Percentiles rank a stretch among this genome's conserved stretches.
Conservation (phyloP, 352 stramenopile genomes). For the Pythium insidiosum region DNA sequence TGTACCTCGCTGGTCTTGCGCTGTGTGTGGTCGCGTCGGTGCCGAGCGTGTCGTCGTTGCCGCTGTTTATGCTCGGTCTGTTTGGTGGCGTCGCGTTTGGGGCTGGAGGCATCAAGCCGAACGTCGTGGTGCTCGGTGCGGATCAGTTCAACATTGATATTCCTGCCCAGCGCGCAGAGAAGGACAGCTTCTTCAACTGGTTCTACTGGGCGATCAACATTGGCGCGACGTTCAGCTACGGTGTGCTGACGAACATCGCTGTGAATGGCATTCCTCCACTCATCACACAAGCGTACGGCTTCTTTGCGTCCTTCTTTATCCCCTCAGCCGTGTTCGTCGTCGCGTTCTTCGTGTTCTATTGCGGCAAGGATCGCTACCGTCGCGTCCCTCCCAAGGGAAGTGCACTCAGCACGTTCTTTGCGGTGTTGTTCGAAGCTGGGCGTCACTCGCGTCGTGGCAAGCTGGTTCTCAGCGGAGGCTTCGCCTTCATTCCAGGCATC, state of each 20-base stretch:
- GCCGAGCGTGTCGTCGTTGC: slow-evolving; percentile 41
- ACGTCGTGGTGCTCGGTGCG: slow-evolving; percentile 52
- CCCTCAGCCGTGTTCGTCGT: slow-evolving; percentile 75
- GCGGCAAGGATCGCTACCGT: slow-evolving; percentile 49
- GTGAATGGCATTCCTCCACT: slow-evolving; percentile 85
- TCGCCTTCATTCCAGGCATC: slow-evolving; percentile 69
- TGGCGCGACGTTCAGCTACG: slow-evolving; percentile 87
- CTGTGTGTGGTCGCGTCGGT: slow-evolving; percentile 62
- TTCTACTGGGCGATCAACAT: slow-evolving; percentile 94
- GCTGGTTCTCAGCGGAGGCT: slow-evolving; percentile 64
- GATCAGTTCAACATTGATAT: slow-evolving; percentile 80
- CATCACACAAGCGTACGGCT: slow-evolving; percentile 75
- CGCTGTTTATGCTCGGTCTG: slow-evolving; percentile 76
- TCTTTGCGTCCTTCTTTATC: slow-evolving; percentile 86
- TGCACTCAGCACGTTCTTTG: slow-evolving; percentile 63
- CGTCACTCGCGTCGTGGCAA: slow-evolving; percentile 40
- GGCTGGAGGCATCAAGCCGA: slow-evolving; percentile 42
- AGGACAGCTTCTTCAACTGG: slow-evolving; percentile 91
- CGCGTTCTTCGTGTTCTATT: slow-evolving; percentile 75
- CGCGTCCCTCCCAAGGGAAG: slow-evolving; percentile 70
- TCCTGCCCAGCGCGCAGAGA: slow-evolving; percentile 56
- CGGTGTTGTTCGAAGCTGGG: slow-evolving; percentile 56
- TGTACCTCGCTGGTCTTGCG: slow-evolving; percentile 65
- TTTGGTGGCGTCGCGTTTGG: slow-evolving; percentile 62
- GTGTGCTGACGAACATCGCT: slow-evolving; percentile 84